Evolutionary conservation across 2,329 filamentous ascomycete species (phyloP).

Genomic region (Cladosporium cucumerinum): DNA sequence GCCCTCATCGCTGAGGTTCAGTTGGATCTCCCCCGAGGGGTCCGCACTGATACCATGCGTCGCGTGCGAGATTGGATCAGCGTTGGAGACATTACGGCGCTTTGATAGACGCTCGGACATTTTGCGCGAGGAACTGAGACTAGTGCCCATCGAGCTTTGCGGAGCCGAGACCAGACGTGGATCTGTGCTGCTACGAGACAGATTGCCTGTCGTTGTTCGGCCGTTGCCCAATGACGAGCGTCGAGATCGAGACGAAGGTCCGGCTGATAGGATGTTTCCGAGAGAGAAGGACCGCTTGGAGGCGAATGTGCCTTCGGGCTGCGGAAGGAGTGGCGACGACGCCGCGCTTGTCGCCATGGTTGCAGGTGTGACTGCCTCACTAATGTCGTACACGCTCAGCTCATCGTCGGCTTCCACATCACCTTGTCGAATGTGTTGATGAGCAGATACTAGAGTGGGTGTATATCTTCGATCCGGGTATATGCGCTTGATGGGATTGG

Average conservation of each 20-base stretch:
- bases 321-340: slow-evolving; percentile 28
- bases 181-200: slow-evolving; percentile 28
- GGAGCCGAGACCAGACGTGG: slow-evolving; percentile 30
- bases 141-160: slow-evolving; percentile 38
- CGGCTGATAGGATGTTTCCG: slow-evolving; percentile 42
- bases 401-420: slow-evolving; percentile 29
- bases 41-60: slow-evolving; percentile 16
- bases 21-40: slow-evolving; percentile 23
- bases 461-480: slow-evolving; percentile 36
- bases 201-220: slow-evolving; percentile 25
- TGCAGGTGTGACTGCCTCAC: slow-evolving; percentile 15
- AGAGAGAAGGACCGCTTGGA: slow-evolving; percentile 52
- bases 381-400: slow-evolving; percentile 21
- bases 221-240: slow-evolving; percentile 36
- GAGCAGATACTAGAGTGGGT: slow-evolving; percentile 32
- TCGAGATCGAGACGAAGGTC: slow-evolving; percentile 38
- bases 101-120: slow-evolving; percentile 36
- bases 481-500: slow-evolving; percentile 37
- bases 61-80: slow-evolving; percentile 23
- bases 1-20: slow-evolving; percentile 20
- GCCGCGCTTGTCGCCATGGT: slow-evolving; percentile 23
- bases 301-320: slow-evolving; percentile 6
- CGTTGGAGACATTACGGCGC: slow-evolving; percentile 37
- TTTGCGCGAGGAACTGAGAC: slow-evolving; percentile 36
- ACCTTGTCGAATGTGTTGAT: slow-evolving; percentile 25